Evolutionary conservation across 2,329 filamentous ascomycete species (phyloP), one percentile per base, ranked within the genome.

Genomic region (Blastomyces gilchristii): DNA sequence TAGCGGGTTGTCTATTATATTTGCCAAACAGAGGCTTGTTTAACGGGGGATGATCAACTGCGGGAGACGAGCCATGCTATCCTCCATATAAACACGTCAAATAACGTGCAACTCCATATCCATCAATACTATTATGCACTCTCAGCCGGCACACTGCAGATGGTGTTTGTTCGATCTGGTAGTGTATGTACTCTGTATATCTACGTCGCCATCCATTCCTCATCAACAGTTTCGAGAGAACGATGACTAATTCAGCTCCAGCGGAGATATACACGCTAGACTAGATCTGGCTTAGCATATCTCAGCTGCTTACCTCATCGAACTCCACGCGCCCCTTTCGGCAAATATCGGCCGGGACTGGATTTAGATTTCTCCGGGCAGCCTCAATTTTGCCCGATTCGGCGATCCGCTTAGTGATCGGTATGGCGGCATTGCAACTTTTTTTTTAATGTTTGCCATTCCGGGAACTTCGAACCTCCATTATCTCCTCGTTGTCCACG

Each of bases 11-110:
- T 8, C 3, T 18, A n/a, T 25, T 18, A n/a, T 25, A 14, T 34
- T 61, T 34, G 25, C 18, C 37, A n/a, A 37, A 16, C 52, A 56
- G 28, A 14, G 50, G 50, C 14, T 34, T 58, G 22, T 22, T 37
- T 47, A 45, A 22, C 16, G 18, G 12, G 25, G 18, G 14, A 49
- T 60, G n/a, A 3, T 58, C 54, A 37, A 37, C 39, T 8, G 25
- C 58, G 9, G 18, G 34, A 57, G 47, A 63, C 37, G 25, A n/a
- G 53, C 52, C 43, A 61, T 45, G 34, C 31, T 39, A 56, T 11
- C n/a, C 31, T 37, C 52, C 8, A 34, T 37, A 56, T 39, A 56
- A n/a, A 56, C 31, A 39, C 18, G 31, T 56, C 14, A 56, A 56
- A 37, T 31, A 37, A n/a, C 9, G 11, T 22, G 37, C 28, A 34